Evolutionary conservation across 192 early-diverging fungal species (phyloP), one percentile per base, ranked within the genome.

Genomic region (Rhizophlyctis rosea): DNA sequence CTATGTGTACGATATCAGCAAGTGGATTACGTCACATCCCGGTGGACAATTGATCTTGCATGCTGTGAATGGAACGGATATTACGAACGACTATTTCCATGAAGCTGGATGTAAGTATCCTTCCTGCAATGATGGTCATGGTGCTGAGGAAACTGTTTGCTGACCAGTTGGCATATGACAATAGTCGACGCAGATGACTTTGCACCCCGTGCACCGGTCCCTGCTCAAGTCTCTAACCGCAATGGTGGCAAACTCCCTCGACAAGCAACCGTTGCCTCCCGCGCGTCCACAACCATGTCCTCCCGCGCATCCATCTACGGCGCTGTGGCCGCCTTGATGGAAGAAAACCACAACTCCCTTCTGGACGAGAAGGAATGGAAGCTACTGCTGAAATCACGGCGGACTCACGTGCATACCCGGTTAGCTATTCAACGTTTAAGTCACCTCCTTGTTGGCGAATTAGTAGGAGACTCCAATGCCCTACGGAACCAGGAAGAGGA

Each of bases 11-110:
- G 72, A 74, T 50, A 53, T 67, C 33, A 47, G 59, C 23, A 32
- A 64, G 34, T 76, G 73, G 73, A 59, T 76, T 34, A 13, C 29
- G 32, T 75, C 71, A 0, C 74, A 76, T 56, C 74, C 74, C 34
- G 73, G 73, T 48, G 73, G 73, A 34, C 70, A 72, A 50, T 34
- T 73, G 4, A 70, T 76, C 29, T 54, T 76, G 25, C 54, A 76
- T 25, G 3, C 57, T 16, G 74, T 76, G 2, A 53, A 47, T 34
- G 74, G 74, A 2, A 76, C 74, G 29, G 74, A 76, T 49, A 76
- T 76, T 47, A 71, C 73, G 16, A 66, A 61, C 57, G 74, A 76
- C 50, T 74, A 58, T 34, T 72, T 72, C 29, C 54, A 73, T 16
- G 53, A 70, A 29, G 52, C 56, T 72, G 71, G 70, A 71, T 2